A percentile compares a stretch with the other conserved stretches of the same genome.
These are phyloP conservation scores for Neonectria magnoliae DNA, from an alignment of 2,329 filamentous ascomycete genomes.

Conservation along the genomic window DNA sequence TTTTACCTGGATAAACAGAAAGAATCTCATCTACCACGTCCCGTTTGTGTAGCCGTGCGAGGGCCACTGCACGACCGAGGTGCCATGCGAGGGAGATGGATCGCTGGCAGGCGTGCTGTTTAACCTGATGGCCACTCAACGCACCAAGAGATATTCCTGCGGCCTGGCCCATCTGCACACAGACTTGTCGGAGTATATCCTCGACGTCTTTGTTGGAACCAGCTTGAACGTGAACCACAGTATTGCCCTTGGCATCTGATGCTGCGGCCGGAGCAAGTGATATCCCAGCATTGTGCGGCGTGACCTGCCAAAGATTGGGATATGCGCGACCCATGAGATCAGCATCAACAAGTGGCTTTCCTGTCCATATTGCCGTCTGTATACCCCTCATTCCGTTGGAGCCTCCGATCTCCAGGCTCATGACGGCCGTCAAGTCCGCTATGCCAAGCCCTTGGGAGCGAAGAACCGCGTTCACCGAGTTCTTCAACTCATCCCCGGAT, in stretches of 20 bases:
- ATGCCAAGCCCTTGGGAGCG: background rate
- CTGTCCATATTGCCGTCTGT: conserved; percentile 3
- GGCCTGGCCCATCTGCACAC: conserved; percentile 12
- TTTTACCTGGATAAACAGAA: conserved; percentile 1
- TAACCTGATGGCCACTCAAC: conserved; percentile 2
- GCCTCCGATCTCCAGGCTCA: conserved; percentile 31
- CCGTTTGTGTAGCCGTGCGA: background rate
- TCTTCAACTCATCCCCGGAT: conserved; percentile 17
- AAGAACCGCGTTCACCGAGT: conserved; percentile 17
- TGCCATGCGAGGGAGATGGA: conserved; percentile 16
- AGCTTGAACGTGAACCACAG: conserved; percentile 3
- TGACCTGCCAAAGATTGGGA: conserved; percentile 28
- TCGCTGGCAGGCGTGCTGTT: background rate
- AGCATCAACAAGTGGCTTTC: conserved; percentile 19
- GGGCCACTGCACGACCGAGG: background rate
- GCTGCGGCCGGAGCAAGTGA: conserved; percentile 12
- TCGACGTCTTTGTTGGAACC: conserved; percentile 10
- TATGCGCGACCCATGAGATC: conserved; percentile 33
- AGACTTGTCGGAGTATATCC: conserved; percentile 2
- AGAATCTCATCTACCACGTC: conserved; percentile 8
- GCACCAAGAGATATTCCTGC: conserved; percentile 11
- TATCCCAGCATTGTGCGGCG: conserved; percentile 3
- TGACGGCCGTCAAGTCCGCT: conserved; percentile 11
- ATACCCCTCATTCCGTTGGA: conserved; percentile 24
- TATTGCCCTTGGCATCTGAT: conserved; percentile 17